Evolutionary conservation across 495 filamentous ascomycete species (phyloP).

Genomic region (Neurospora sp.): DNA sequence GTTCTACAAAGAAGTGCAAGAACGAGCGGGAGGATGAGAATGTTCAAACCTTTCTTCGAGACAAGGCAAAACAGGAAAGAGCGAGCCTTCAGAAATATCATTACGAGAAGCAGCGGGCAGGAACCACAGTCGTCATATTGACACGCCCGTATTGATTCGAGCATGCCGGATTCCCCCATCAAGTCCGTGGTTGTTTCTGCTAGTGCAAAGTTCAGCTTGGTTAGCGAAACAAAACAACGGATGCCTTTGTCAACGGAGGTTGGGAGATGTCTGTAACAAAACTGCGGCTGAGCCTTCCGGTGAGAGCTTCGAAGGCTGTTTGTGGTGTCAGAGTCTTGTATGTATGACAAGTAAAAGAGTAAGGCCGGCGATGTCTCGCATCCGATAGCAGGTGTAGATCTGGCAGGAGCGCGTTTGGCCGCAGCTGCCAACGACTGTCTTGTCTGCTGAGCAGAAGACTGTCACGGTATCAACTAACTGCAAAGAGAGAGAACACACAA

Average conservation of each 20-base stretch:
- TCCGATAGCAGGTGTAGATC: not conserved
- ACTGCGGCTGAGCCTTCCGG: not conserved
- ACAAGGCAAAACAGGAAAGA: not conserved
- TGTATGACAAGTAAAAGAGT: not conserved
- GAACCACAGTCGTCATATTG: not conserved
- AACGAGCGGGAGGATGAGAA: not conserved
- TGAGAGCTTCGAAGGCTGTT: not conserved
- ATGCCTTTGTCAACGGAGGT: not conserved
- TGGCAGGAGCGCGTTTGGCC: not conserved
- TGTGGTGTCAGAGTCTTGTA: not conserved
- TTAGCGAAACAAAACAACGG: not conserved
- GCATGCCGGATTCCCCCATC: not conserved
- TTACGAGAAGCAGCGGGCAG: not conserved
- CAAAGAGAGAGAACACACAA: not conserved
- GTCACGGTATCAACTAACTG: not conserved
- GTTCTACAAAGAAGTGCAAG: not conserved
- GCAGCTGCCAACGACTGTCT: not conserved
- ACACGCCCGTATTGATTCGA: not conserved
- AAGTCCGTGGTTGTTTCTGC: not conserved
- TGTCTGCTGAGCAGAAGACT: not conserved
- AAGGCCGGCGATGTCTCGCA: not conserved
- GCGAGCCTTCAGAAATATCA: not conserved
- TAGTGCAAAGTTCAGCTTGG: not conserved
- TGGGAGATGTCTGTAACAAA: not conserved
- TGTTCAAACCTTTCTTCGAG: not conserved